Conservation (phyloP, 2,329 filamentous ascomycete species). For the Aspergillus spinulosporus region DNA sequence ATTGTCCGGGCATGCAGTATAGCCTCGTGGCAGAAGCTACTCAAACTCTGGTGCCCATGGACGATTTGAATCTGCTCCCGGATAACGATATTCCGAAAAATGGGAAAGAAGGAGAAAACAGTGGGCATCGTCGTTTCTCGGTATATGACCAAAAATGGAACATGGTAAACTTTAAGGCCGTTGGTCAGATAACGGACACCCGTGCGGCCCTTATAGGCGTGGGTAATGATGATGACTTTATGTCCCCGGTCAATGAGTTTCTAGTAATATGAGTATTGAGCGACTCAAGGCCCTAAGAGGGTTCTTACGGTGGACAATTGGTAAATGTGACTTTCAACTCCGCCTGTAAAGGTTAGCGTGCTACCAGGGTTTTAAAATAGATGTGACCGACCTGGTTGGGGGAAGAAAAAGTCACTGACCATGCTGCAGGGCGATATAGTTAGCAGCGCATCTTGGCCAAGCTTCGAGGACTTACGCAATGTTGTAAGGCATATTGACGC, state of each 20-base stretch:
- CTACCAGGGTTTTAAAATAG: background rate
- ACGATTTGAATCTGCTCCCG: conserved; percentile 95
- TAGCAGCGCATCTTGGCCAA: conserved; percentile 27
- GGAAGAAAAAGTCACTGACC: conserved; percentile 99
- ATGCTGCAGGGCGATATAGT: conserved; percentile 56
- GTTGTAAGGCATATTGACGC: conserved; percentile 63
- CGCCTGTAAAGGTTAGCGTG: conserved; percentile 53
- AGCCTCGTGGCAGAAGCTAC: conserved; percentile 89
- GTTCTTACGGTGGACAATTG: conserved; percentile 73
- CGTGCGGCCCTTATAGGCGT: conserved; percentile 86
- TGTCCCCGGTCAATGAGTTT: conserved; percentile 97
- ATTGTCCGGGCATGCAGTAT: conserved; percentile 94
- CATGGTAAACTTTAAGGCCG: conserved; percentile 95
- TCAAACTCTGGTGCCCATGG: conserved; percentile 93
- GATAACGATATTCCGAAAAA: conserved; percentile 95
- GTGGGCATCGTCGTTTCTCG: conserved; percentile 91
- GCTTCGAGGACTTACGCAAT: conserved; percentile 57
- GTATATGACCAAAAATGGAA: conserved; percentile 94
- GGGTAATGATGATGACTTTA: conserved; percentile 97
- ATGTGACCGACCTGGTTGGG: conserved; percentile 67
- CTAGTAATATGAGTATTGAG: conserved; percentile 35
- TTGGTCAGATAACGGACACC: conserved; percentile 96
- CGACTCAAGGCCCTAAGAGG: background rate
- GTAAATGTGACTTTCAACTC: conserved; percentile 97
- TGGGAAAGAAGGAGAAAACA: conserved; percentile 96